Conservation (phyloP, 2,329 filamentous ascomycete species). For the Trichophyton equinum region DNA sequence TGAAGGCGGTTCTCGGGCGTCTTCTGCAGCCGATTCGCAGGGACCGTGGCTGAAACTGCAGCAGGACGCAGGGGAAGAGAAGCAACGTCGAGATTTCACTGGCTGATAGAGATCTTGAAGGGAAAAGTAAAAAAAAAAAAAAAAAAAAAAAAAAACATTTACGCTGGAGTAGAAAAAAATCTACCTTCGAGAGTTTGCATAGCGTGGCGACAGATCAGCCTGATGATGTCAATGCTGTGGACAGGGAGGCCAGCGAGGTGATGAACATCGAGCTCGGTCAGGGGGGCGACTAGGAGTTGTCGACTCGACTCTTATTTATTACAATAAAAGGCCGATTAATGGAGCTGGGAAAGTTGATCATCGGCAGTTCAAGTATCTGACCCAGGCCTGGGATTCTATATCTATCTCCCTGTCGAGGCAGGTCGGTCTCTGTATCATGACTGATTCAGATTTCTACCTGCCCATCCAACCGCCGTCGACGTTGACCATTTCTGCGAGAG, state of each 20-base stretch:
- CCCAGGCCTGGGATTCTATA: too few relatives aligned
- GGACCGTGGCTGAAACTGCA: neutral
- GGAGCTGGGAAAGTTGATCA: neutral
- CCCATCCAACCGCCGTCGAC: constrained; percentile 95
- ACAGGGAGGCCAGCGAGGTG: too few relatives aligned
- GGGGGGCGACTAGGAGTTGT: neutral
- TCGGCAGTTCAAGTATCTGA: too few relatives aligned
- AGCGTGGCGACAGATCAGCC: too few relatives aligned
- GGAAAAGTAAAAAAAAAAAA: neutral
- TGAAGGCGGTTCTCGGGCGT: neutral
- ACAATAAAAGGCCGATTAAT: neutral
- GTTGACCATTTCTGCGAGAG: constrained; percentile 51
- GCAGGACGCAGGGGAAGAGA: neutral
- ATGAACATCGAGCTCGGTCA: neutral
- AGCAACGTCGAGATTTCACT: neutral
- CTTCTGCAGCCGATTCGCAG: neutral
- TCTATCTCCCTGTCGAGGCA: too few relatives aligned
- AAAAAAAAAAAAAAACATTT: too few relatives aligned
- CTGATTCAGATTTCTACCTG: constrained; percentile 35
- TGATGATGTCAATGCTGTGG: too few relatives aligned
- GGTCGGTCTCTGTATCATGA: neutral
- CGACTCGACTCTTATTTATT: neutral
- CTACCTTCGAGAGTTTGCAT: too few relatives aligned
- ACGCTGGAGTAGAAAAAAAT: neutral
- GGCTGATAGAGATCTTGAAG: neutral